Base-by-base conservation (phyloP, 2,329 filamentous ascomycete species). In the Pseudogymnoascus sp. region DNA sequence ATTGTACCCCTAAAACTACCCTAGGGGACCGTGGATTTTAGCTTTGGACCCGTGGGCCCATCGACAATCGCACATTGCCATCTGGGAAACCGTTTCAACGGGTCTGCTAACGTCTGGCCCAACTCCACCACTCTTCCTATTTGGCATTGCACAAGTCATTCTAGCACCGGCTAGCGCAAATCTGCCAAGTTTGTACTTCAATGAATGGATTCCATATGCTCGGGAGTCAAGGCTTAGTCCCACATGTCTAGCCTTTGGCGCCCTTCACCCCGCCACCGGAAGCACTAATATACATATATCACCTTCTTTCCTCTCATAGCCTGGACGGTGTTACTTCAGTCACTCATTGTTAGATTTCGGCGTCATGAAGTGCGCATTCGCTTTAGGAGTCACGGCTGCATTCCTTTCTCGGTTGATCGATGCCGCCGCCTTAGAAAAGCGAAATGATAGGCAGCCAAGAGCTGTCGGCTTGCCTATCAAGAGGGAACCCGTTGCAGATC, bases 391-490 rank as follows among this genome's bases (percentile, higher is more conserved):
- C 29, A 68, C 66, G 58, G 66, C 67, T 50, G 62, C 64, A 26
- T 58, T 71, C 62, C 63, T 71, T 44, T 69, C 67, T 59, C 62
- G 65, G 61, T 68, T 58, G 60, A 65, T 66, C 13, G 65, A 69
- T 61, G 71, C 65, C 57, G 61, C 72, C 40, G 54, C 66, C 41
- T 63, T 72, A 58, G 62, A 70, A 15, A 63, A 62, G 59, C 66
- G 69, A 41, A 67, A 66, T 24, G 65, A 70, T 64, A 68, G 65
- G 35, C 62, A 66, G 61, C 62, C 69, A 62, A 64, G 63, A 62
- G 71, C 72, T 17, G 69, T 73, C 29, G 69, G 66, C 59, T 69
- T 73, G 60, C 66, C 67, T 31, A 62, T 71, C 10, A 60, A 69
- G 63, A 66, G 69, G 62, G 69, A 64, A 39, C 15, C 58, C 9